Conservation (phyloP, 257 asterid species). For the Agastache rugosa region DNA sequence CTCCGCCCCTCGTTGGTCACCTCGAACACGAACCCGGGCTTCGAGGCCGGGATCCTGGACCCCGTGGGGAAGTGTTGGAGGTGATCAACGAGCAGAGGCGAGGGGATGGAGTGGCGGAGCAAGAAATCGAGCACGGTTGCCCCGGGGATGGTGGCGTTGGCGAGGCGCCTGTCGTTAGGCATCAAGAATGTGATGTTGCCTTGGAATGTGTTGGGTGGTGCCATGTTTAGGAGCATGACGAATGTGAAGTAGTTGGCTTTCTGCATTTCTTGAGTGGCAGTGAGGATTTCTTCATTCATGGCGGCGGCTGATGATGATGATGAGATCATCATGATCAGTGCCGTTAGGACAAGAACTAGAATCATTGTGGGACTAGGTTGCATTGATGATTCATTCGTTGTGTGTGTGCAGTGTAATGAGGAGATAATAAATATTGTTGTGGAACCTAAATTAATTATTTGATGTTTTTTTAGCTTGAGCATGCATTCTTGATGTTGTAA, state of each 20-base stretch:
- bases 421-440: slow-evolving; percentile 1
- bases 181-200: slow-evolving; percentile 67
- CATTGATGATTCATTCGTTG: background rate
- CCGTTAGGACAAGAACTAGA: slow-evolving; percentile 31
- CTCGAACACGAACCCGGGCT: slow-evolving; percentile 53
- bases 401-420: background rate
- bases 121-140: slow-evolving; percentile 55
- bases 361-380: slow-evolving; percentile 1
- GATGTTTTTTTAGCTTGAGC: slow-evolving; percentile 33
- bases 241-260: slow-evolving; percentile 75
- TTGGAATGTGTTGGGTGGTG: slow-evolving; percentile 46
- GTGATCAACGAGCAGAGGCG: slow-evolving; percentile 63
- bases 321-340: slow-evolving; percentile 28
- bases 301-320: slow-evolving; percentile 22
- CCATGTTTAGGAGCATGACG: slow-evolving; percentile 75
- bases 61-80: slow-evolving; percentile 68
- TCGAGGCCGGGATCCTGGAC: slow-evolving; percentile 66
- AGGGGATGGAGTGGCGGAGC: slow-evolving; percentile 71
- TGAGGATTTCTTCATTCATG: slow-evolving; percentile 32
- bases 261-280: slow-evolving; percentile 72
- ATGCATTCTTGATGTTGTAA: slow-evolving; percentile 55
- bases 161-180: slow-evolving; percentile 68
- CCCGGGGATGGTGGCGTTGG: slow-evolving; percentile 41
- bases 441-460: background rate
- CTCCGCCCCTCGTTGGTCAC: slow-evolving; percentile 56